A percentile compares a stretch with the other conserved stretches of the same genome.
These are phyloP conservation scores for Ascochyta fabae DNA, from an alignment of 2,329 filamentous ascomycete genomes.

Conservation along the genomic window DNA sequence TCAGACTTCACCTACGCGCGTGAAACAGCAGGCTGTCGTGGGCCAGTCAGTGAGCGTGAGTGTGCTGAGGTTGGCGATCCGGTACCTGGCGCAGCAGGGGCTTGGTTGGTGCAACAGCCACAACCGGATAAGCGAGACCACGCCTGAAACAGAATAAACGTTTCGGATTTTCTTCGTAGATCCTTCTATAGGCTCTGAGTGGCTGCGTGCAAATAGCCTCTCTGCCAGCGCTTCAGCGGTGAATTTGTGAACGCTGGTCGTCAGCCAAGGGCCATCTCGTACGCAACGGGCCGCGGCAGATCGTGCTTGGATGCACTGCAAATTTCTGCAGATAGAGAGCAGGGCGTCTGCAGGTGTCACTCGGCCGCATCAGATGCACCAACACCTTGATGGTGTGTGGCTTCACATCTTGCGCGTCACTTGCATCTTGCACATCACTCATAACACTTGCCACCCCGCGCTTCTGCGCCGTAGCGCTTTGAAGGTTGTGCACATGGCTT, in stretches of 20 bases:
- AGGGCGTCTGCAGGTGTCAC: constrained; percentile 15
- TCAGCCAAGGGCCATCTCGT: constrained; percentile 23
- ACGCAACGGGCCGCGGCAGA: constrained; percentile 38
- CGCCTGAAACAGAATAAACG: constrained; percentile 14
- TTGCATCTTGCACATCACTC: not conserved
- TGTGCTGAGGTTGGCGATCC: constrained; percentile 37
- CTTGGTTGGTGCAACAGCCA: constrained; percentile 32
- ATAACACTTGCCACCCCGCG: not conserved
- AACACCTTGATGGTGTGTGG: constrained; percentile 5
- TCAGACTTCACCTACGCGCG: constrained; percentile 28
- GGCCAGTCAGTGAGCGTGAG: constrained; percentile 36
- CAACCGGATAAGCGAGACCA: constrained; percentile 28
- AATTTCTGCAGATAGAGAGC: constrained; percentile 12
- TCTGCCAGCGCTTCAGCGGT: constrained; percentile 36
- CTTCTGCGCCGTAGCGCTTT: not conserved
- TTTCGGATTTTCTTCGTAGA: constrained; percentile 12
- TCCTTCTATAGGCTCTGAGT: constrained; percentile 32
- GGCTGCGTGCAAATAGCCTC: constrained; percentile 25
- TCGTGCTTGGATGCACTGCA: constrained; percentile 25
- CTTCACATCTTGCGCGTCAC: constrained; percentile 7
- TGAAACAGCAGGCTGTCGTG: constrained; percentile 42
- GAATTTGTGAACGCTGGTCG: constrained; percentile 26
- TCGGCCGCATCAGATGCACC: constrained; percentile 15
- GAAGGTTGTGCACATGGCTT: constrained; percentile 1
- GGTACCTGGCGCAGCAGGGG: constrained; percentile 30